phyloP scores from a whole-genome alignment of 2,329 filamentous ascomycete genomes.

The Alternaria infectoria region DNA sequence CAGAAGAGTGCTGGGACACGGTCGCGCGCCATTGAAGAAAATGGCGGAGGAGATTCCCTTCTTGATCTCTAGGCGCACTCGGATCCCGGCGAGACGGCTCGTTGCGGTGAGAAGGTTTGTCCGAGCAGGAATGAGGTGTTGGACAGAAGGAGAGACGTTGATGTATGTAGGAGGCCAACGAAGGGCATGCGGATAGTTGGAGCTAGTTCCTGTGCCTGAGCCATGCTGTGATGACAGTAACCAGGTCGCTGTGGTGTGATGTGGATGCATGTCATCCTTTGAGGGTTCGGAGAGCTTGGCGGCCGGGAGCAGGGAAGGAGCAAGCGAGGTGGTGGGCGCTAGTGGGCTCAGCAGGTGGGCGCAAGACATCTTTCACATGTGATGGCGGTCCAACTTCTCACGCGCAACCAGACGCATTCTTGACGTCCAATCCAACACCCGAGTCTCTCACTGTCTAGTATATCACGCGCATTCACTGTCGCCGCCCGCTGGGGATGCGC shows the following conservation, averaged over 20 bases:
- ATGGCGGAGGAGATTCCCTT: not conserved
- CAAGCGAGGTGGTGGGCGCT: slow-evolving; percentile 5
- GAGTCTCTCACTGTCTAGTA: not conserved
- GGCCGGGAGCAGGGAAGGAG: slow-evolving; percentile 1
- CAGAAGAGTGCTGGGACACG: not conserved
- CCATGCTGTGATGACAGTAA: not conserved
- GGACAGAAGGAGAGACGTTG: no score
- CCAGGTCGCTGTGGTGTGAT: not conserved
- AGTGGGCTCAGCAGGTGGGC: slow-evolving; percentile 2
- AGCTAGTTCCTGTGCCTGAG: not conserved
- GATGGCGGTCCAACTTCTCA: slow-evolving; percentile 3
- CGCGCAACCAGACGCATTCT: slow-evolving; percentile 3
- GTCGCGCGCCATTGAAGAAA: not conserved
- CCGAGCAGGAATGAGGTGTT: not conserved
- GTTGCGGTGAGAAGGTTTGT: not conserved
- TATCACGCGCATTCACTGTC: not conserved
- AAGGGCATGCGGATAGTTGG: not conserved
- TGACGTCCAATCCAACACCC: not conserved
- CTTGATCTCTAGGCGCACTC: not conserved
- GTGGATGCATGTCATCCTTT: not conserved
- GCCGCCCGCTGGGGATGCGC: slow-evolving; percentile 18
- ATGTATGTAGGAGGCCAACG: no score
- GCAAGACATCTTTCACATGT: slow-evolving; percentile 1
- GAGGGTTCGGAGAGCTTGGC: not conserved
- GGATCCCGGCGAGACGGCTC: not conserved